phyloP scores from a whole-genome alignment of 2,329 filamentous ascomycete genomes.

The Aspergillus intermedius region DNA sequence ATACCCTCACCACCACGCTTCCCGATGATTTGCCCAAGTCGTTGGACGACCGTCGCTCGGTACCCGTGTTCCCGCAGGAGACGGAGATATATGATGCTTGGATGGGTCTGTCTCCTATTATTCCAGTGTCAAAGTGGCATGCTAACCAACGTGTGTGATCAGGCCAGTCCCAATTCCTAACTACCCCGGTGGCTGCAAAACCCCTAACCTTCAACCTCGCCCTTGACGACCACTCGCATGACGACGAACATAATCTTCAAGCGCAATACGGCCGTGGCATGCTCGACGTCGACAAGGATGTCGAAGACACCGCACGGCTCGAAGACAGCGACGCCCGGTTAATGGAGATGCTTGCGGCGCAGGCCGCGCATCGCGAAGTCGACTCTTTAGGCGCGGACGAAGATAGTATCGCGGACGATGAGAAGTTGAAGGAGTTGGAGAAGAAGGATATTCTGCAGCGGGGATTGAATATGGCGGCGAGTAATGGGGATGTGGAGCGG shows the following conservation, averaged over 20 bases:
- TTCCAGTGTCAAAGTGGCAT: neutral
- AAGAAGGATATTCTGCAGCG: conserved; percentile 80
- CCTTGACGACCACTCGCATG: conserved; percentile 69
- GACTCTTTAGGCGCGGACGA: conserved; percentile 67
- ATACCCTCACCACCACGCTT: conserved; percentile 37
- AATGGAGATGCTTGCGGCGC: conserved; percentile 92
- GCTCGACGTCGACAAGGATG: conserved; percentile 18
- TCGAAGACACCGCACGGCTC: conserved; percentile 45
- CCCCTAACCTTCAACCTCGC: conserved; percentile 80
- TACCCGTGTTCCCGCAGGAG: conserved; percentile 65
- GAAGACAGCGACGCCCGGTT: conserved; percentile 79
- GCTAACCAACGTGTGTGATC: conserved; percentile 6
- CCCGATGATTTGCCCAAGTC: conserved; percentile 85
- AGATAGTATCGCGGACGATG: conserved; percentile 67
- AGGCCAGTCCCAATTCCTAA: conserved; percentile 96
- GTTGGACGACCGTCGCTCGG: conserved; percentile 74
- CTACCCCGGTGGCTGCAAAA: conserved; percentile 74
- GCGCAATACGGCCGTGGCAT: conserved; percentile 27
- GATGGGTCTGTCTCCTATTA: conserved; percentile 60
- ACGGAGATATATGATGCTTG: conserved; percentile 98
- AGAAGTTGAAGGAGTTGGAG: conserved; percentile 65
- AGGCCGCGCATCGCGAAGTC: conserved; percentile 75
- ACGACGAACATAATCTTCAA: conserved; percentile 47
- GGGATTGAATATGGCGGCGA: conserved; percentile 87
- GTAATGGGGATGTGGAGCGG: conserved; percentile 84